Evolutionary conservation across 805 yeast genomes (phyloP).

Genomic region (Lipomyces spencermartinsiae): DNA sequence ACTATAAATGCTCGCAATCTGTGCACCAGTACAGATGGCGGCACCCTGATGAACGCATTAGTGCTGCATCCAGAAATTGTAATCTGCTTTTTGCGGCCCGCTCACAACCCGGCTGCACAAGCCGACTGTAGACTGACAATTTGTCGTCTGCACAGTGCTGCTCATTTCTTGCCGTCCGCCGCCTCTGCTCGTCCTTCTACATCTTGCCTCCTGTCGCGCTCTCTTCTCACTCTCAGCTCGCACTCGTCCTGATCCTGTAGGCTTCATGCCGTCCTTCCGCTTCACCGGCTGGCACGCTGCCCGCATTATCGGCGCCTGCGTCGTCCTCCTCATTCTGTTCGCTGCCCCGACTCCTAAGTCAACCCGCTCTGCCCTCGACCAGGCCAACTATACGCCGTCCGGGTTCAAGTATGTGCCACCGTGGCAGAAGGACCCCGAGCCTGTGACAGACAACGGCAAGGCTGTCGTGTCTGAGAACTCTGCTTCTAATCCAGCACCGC

Average conservation of each 20-base stretch:
- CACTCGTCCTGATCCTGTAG: background rate
- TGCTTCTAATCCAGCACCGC: background rate
- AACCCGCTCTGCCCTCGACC: background rate
- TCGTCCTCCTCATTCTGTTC: conserved; percentile 18
- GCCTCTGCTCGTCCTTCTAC: background rate
- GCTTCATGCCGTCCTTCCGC: conserved; percentile 4
- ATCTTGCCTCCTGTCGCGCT: background rate
- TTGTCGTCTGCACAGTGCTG: background rate
- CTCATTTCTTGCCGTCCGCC: background rate
- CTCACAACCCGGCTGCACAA: background rate
- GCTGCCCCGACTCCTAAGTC: conserved; percentile 3
- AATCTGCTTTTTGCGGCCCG: background rate
- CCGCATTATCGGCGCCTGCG: conserved; percentile 19
- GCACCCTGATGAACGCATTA: background rate
- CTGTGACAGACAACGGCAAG: background rate
- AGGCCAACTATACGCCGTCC: background rate
- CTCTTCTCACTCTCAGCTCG: background rate
- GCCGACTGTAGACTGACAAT: background rate
- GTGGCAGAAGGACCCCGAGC: background rate
- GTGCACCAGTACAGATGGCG: background rate
- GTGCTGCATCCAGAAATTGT: background rate
- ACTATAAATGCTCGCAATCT: background rate
- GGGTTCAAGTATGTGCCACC: conserved; percentile 4
- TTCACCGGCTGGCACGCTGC: conserved; percentile 14
- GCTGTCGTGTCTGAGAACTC: background rate